These are phyloP conservation scores for Penicillium hordei DNA, from an alignment of 2,329 filamentous ascomycete species.

Conservation along the genomic window DNA sequence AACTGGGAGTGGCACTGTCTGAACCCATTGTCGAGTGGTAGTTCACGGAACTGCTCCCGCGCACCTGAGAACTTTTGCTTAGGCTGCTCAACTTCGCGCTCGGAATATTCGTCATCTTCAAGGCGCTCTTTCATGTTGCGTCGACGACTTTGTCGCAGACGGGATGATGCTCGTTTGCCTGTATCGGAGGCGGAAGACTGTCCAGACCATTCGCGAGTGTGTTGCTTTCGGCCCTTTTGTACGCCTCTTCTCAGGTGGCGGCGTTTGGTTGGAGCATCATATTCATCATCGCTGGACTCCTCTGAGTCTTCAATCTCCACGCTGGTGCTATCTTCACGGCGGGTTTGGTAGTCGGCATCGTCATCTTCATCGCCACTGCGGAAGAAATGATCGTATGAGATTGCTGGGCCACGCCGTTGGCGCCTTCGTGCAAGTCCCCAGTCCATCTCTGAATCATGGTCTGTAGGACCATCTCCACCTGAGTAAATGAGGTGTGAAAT, in stretches of 20 bases:
- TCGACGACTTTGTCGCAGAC: conserved; percentile 28
- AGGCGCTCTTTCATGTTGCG: conserved; percentile 48
- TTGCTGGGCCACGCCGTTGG: not conserved
- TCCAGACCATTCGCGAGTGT: conserved; percentile 6
- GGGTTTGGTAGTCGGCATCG: not conserved
- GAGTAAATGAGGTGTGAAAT: not conserved
- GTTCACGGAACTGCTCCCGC: conserved; percentile 69
- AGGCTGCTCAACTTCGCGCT: conserved; percentile 50
- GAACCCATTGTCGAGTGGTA: conserved; percentile 66
- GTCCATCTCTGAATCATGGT: conserved; percentile 3
- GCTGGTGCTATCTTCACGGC: no score
- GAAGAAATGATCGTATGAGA: conserved; percentile 7
- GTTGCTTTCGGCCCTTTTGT: not conserved
- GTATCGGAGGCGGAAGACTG: conserved; percentile 11
- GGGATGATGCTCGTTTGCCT: conserved; percentile 33
- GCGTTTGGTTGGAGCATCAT: not conserved
- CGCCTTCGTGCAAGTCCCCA: not conserved
- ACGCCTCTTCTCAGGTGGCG: not conserved
- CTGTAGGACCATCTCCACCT: conserved; percentile 12
- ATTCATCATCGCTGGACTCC: not conserved
- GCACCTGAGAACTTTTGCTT: conserved; percentile 55
- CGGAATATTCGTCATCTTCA: conserved; percentile 36
- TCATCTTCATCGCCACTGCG: not conserved
- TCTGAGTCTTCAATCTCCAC: not conserved
- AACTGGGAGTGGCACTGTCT: conserved; percentile 64